These are phyloP conservation scores for Sporothrix brasiliensis DNA, from an alignment of 2,329 filamentous ascomycete species.

Conservation along the genomic window DNA sequence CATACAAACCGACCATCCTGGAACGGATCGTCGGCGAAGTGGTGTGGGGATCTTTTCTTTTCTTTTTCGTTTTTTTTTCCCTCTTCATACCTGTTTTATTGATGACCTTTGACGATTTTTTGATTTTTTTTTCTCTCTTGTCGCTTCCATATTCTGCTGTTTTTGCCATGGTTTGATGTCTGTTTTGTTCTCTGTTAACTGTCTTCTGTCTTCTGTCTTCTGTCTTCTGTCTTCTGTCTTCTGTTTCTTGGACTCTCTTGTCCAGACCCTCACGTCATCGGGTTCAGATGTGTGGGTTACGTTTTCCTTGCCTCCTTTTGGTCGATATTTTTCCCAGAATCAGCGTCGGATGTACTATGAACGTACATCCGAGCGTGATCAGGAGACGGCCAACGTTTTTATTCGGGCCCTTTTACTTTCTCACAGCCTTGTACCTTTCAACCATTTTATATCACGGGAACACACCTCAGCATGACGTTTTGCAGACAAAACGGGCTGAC, in stretches of 20 bases:
- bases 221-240: neutral
- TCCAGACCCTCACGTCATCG: conserved; percentile 3
- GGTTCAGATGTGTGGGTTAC: conserved; percentile 16
- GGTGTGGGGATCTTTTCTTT: neutral
- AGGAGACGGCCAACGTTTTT: neutral
- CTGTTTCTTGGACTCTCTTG: neutral
- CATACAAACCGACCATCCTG: neutral
- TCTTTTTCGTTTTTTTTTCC: neutral
- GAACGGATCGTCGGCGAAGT: neutral
- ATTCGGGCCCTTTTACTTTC: neutral
- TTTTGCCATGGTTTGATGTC: too few species aligned
- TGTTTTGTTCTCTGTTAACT: too few species aligned
- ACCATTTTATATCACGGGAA: neutral
- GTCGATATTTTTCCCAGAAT: neutral
- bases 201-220: too few species aligned
- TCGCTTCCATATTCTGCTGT: neutral
- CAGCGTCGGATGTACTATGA: conserved; percentile 13
- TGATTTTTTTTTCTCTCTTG: neutral
- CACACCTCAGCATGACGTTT: neutral
- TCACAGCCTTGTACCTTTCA: neutral
- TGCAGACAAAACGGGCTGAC: neutral
- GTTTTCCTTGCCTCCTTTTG: neutral
- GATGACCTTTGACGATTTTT: neutral
- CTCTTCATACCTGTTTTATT: conserved; percentile 1
- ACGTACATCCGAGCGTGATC: neutral